These are phyloP conservation scores for Colletotrichum gloeosporioides DNA, from an alignment of 2,329 filamentous ascomycete genomes.

Conservation along the genomic window DNA sequence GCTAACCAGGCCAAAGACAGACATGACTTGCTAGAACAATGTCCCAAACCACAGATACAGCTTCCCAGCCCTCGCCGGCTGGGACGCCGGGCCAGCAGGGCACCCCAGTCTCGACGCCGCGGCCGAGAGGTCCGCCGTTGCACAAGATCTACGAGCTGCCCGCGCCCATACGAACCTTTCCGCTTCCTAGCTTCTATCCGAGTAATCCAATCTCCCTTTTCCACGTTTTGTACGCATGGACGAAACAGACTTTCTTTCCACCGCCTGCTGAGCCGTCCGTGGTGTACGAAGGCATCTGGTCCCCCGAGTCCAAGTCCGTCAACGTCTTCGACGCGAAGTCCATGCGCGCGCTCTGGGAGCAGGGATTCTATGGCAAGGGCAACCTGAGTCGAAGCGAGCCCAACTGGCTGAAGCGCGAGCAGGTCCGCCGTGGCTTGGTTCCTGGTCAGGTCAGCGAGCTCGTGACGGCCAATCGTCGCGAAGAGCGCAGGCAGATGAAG, in stretches of 20 bases:
- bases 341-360: constrained; percentile 87
- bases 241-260: constrained; percentile 73
- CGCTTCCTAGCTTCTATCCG: constrained; percentile 86
- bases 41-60: constrained; percentile 40
- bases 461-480: constrained; percentile 75
- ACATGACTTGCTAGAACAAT: constrained; percentile 52
- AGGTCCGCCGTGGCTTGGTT: constrained; percentile 70
- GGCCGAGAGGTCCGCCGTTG: constrained; percentile 48
- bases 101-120: constrained; percentile 24
- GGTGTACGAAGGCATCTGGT: constrained; percentile 78
- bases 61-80: constrained; percentile 5
- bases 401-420: constrained; percentile 87
- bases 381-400: constrained; percentile 93
- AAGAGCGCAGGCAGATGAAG: constrained; percentile 84
- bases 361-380: constrained; percentile 97
- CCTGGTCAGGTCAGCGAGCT: constrained; percentile 80
- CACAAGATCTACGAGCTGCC: constrained; percentile 83
- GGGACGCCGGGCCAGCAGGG: constrained; percentile 18
- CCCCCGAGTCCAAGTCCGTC: constrained; percentile 79
- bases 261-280: constrained; percentile 68
- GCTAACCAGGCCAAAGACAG: constrained; percentile 39
- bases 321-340: constrained; percentile 80
- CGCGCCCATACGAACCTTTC: constrained; percentile 80
- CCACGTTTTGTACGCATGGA: constrained; percentile 78
- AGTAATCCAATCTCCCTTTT: constrained; percentile 90